Percentiles rank a stretch among this genome's conserved stretches.
Conservation (phyloP, 768 basidiomycete genomes). For the Rhodotorula diobovata region DNA sequence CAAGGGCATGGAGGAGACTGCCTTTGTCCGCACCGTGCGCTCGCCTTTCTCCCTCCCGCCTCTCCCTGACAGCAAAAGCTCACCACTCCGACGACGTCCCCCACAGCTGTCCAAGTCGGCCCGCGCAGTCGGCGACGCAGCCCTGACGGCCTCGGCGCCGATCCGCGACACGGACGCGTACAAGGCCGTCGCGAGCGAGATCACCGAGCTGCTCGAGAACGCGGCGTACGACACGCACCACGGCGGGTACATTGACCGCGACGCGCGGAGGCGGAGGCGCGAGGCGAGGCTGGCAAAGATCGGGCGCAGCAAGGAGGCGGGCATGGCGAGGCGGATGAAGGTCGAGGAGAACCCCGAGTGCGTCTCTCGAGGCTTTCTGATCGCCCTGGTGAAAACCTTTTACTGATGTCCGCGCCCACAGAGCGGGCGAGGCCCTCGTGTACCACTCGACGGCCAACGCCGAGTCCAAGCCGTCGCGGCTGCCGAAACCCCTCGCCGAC, state of each 20-base stretch:
- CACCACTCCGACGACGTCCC: not conserved
- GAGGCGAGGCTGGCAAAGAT: slow-evolving; percentile 78
- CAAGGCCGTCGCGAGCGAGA: slow-evolving; percentile 78
- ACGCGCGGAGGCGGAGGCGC: slow-evolving; percentile 73
- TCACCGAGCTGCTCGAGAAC: slow-evolving; percentile 90
- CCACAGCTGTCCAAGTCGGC: slow-evolving; percentile 76
- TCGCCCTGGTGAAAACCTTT: too few species aligned
- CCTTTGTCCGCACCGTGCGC: slow-evolving; percentile 61
- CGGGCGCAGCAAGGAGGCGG: slow-evolving; percentile 58
- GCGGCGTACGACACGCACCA: slow-evolving; percentile 88
- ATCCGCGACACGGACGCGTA: slow-evolving; percentile 93
- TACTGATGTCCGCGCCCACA: too few species aligned
- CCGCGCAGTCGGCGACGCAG: slow-evolving; percentile 75
- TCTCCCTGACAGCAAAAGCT: not conserved
- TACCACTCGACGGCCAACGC: slow-evolving; percentile 74
- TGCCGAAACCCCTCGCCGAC: slow-evolving; percentile 47
- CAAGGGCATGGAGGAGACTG: slow-evolving; percentile 89
- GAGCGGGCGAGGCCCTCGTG: slow-evolving; percentile 75
- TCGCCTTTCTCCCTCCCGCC: not conserved
- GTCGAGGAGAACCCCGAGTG: slow-evolving; percentile 75
- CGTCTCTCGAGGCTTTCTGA: slow-evolving; percentile 43
- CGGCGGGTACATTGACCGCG: slow-evolving; percentile 68
- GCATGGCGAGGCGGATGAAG: slow-evolving; percentile 55
- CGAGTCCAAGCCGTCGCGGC: slow-evolving; percentile 69
- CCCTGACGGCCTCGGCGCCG: slow-evolving; percentile 87